These are phyloP conservation scores for Plasmopara viticola DNA, from an alignment of 352 stramenopile species.

Conservation along the genomic window DNA sequence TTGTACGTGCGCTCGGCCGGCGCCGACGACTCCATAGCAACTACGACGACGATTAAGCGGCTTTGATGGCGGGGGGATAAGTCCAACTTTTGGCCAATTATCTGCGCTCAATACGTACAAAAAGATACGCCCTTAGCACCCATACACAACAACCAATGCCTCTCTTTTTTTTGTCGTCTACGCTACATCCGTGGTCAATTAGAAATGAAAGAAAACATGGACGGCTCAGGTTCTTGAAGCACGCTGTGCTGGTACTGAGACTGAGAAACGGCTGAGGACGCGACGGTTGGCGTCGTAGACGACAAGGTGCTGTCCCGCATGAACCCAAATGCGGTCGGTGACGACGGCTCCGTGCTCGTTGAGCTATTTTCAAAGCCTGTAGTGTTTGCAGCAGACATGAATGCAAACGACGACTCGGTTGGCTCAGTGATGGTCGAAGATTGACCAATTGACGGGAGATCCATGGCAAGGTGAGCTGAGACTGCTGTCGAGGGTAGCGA, in stretches of 20 bases:
- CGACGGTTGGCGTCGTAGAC: conserved; percentile 26
- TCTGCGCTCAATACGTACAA: too few species aligned
- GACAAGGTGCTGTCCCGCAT: conserved; percentile 29
- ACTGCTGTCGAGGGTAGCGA: conserved; percentile 28
- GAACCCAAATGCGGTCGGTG: conserved; percentile 59
- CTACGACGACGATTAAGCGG: conserved; percentile 7
- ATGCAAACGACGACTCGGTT: conserved; percentile 42
- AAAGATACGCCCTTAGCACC: too few species aligned
- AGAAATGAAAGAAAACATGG: conserved; percentile 62
- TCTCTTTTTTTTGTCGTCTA: too few species aligned
- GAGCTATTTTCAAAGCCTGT: conserved; percentile 24
- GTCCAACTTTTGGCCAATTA: conserved; percentile 4
- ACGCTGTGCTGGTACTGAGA: conserved; percentile 10
- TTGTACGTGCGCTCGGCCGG: conserved; percentile 45
- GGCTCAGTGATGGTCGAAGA: conserved; percentile 12
- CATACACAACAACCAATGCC: too few species aligned
- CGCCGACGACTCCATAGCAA: conserved; percentile 20
- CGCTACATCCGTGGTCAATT: conserved; percentile 13
- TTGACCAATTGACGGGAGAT: neutral
- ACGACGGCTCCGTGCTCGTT: conserved; percentile 31
- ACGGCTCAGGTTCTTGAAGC: conserved; percentile 25
- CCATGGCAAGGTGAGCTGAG: conserved; percentile 9
- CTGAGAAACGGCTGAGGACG: conserved; percentile 20
- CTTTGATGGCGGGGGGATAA: conserved; percentile 7
- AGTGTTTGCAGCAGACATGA: conserved; percentile 28